Evolutionary conservation across 768 basidiomycete genomes (phyloP).

Genomic region (Thelephora ganbajun): DNA sequence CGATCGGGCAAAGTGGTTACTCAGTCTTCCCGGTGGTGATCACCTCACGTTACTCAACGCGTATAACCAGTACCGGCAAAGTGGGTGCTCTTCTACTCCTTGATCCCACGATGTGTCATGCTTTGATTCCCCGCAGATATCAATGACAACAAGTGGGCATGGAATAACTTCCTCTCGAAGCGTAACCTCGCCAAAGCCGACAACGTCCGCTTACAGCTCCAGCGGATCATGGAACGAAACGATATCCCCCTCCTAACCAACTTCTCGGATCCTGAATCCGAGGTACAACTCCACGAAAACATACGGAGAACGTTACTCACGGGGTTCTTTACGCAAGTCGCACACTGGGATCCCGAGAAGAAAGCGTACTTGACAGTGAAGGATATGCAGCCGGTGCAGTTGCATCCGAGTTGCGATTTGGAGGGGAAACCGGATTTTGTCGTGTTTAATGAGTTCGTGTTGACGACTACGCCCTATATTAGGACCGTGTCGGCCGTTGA

Average conservation of each 20-base stretch:
- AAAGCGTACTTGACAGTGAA: conserved; percentile 72
- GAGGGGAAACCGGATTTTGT: conserved; percentile 89
- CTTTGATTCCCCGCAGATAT: conserved; percentile 30
- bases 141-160: conserved; percentile 78
- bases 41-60: conserved; percentile 92
- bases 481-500: conserved; percentile 81
- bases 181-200: conserved; percentile 84
- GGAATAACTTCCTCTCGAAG: conserved; percentile 76
- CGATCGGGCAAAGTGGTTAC: conserved; percentile 77
- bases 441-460: conserved; percentile 85
- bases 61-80: conserved; percentile 81
- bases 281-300: conserved; percentile 37
- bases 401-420: conserved; percentile 83
- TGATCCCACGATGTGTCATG: not conserved
- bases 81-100: conserved; percentile 27
- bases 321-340: conserved; percentile 98
- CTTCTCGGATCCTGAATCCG: conserved; percentile 19
- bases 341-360: conserved; percentile 89
- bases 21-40: conserved; percentile 92
- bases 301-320: conserved; percentile 77
- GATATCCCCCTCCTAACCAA: conserved; percentile 64
- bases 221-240: conserved; percentile 83
- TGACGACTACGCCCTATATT: conserved; percentile 82
- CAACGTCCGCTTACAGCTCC: conserved; percentile 82
- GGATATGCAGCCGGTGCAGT: conserved; percentile 59